These are phyloP conservation scores for Verticillium alfalfae DNA, from an alignment of 2,329 filamentous ascomycete species.

Conservation along the genomic window DNA sequence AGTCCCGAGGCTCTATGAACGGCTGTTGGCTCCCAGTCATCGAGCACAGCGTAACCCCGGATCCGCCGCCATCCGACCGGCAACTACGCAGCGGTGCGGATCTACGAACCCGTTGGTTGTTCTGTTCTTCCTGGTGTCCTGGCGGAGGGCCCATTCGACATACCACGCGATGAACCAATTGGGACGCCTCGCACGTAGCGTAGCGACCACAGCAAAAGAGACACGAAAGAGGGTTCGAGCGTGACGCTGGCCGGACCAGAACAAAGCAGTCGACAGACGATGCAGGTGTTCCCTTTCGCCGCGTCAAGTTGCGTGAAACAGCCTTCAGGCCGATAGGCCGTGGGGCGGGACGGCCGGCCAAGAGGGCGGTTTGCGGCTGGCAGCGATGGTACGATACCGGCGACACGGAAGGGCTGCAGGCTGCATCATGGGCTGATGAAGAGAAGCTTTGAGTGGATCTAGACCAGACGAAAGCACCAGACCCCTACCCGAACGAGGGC, in stretches of 20 bases:
- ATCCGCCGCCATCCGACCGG: background rate
- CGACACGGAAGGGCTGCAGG: background rate
- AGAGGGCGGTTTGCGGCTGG: slow-evolving; percentile 8
- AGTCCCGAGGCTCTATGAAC: background rate
- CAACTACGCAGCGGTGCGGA: background rate
- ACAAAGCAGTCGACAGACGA: background rate
- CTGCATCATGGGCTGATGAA: background rate
- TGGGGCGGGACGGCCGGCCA: slow-evolving; percentile 6
- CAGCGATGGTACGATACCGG: background rate
- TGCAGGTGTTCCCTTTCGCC: slow-evolving; percentile 5
- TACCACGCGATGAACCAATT: no score
- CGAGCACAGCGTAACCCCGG: background rate
- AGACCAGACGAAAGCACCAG: background rate
- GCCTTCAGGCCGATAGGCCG: slow-evolving; percentile 8
- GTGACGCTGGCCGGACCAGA: background rate
- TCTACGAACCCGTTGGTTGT: background rate
- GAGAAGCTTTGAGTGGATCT: background rate
- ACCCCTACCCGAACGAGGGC: background rate
- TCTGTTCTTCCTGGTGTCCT: background rate
- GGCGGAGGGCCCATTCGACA: background rate
- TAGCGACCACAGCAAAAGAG: no score
- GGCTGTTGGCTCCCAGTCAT: background rate
- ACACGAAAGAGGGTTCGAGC: background rate
- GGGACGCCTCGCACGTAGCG: no score
- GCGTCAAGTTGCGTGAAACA: slow-evolving; percentile 5